These are phyloP conservation scores for Colletotrichum gloeosporioides DNA, from an alignment of 2,329 filamentous ascomycete species.

Conservation along the genomic window DNA sequence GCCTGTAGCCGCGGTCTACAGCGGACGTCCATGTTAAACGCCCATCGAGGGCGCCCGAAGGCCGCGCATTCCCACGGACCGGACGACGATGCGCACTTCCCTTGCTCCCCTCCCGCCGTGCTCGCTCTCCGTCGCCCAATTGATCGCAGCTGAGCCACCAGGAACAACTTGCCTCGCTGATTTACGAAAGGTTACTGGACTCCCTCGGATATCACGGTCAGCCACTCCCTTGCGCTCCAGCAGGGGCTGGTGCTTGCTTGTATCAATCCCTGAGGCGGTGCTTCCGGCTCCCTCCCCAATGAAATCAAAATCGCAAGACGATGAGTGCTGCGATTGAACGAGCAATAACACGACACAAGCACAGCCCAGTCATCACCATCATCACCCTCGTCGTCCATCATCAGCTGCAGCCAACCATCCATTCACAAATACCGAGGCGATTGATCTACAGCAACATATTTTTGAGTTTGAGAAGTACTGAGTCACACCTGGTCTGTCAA, in stretches of 20 bases:
- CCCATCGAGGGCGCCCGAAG: background rate
- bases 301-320: background rate
- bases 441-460: background rate
- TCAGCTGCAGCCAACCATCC: background rate
- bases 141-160: background rate
- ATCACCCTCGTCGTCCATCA: background rate
- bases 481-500: background rate
- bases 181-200: background rate
- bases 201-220: background rate
- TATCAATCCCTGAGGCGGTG: conserved; percentile 6
- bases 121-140: background rate
- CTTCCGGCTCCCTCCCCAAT: background rate
- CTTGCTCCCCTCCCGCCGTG: background rate
- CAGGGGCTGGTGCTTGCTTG: background rate
- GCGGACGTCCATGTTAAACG: background rate
- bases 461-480: background rate
- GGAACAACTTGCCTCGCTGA: background rate
- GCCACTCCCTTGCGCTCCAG: background rate
- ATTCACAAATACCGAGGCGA: background rate
- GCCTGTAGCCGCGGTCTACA: background rate
- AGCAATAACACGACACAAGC: background rate
- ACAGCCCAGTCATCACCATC: background rate
- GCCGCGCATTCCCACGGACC: background rate
- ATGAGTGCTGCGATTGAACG: background rate
- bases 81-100: background rate